Evolutionary conservation across 1,284 basidiomycete genomes (phyloP).

Genomic region (Puccinia novopanici): DNA sequence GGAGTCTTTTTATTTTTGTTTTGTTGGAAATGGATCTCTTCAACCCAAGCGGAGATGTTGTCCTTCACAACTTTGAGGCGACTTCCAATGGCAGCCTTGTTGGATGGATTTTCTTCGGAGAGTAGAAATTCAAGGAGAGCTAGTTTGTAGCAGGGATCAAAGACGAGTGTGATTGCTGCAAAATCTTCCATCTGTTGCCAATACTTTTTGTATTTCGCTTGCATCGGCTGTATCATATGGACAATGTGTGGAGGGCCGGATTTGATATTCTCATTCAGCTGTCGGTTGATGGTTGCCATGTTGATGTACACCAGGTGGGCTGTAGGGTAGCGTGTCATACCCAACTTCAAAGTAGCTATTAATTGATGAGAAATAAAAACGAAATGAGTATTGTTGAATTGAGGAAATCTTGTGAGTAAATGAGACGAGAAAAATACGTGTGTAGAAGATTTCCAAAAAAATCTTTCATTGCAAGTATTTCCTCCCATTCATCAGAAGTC

Average conservation of each 20-base stretch:
- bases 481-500: background rate
- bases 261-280: background rate
- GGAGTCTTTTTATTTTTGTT: no score
- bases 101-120: no score
- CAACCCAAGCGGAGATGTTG: no score
- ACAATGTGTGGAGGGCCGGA: no score
- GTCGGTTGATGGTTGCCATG: background rate
- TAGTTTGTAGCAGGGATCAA: conserved; percentile 1
- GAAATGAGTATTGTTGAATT: no score
- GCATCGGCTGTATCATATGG: background rate
- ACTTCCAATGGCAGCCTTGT: no score
- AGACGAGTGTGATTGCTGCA: background rate
- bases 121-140: background rate
- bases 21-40: no score
- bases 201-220: background rate
- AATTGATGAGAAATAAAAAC: no score
- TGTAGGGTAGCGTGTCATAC: background rate
- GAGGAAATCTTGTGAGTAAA: no score
- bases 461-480: background rate
- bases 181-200: background rate
- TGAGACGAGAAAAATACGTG: background rate
- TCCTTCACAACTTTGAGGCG: no score
- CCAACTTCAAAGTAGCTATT: no score
- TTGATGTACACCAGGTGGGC: background rate
- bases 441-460: background rate